Evolutionary conservation across 805 yeast species (phyloP), one percentile per base, ranked within the genome.

Genomic region (Torulaspora delbrueckii): DNA sequence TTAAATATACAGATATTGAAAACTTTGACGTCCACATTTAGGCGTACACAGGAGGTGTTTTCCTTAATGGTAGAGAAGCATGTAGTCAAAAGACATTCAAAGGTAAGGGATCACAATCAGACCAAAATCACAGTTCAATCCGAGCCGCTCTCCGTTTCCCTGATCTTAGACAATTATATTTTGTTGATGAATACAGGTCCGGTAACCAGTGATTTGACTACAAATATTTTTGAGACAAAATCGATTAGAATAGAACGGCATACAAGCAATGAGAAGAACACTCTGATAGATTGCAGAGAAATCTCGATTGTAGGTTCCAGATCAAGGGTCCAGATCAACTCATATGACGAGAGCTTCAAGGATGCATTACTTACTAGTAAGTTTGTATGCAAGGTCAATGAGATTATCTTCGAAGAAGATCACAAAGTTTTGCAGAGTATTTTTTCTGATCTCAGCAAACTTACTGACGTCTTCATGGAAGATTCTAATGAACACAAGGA

Each of bases 261-360:
- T 8, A 35, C 10, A 3, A 12, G 10, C n/a, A 26, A 24, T 13
- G 24, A 16, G 9, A 26, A 9, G 2, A 45, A 42, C 13, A 18
- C 37, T 5, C 12, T 48, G 26, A 12, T 45, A 8, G 28, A 23
- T 14, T 28, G 43, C 24, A 26, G 16, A 28, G 42, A 30, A 14
- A 35, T 40, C 9, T 48, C 51, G 8, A 13, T 39, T 12, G 23
- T 43, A 6, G 14, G 13, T 2, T 34, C 54, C 16, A 43, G 51
- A 13, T 42, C 52, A 13, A 42, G 51, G 37, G 34, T 50, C 10
- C 53, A 50, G 23, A 22, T 47, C 14, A 42, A 45, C 22, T 42
- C 46, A 7, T 48, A 26, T 26, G 50, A 45, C 18, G 51, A 47
- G 16, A 40, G 43, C 18, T 33, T 51, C 30, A 47, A 48, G 2